Base-by-base conservation (phyloP, 345 rosid genomes). In the Aquilaria yunnanensis region DNA sequence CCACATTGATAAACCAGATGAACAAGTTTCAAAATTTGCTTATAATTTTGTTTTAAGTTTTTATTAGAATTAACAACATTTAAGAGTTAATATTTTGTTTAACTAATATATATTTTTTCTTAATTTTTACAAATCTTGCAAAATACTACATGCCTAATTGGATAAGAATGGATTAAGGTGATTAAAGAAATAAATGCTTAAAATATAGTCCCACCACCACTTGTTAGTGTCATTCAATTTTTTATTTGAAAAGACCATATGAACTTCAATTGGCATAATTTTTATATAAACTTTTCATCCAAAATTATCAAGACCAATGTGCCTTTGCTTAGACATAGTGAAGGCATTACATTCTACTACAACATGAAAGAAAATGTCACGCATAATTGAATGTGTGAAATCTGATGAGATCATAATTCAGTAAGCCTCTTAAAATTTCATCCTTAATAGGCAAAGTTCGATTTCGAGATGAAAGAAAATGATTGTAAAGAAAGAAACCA, bases 361-460 rank as follows among this genome's bases (percentile, higher is more conserved):
- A 85, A 72, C 87, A 85, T 3, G 90, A 84, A 51, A 84, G 74
- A 70, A 84, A 84, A 69, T 84, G 89, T 23, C 89, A 79, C 0
- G 86, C 86, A 76, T 85, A 85, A 71, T 85, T 85, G 73, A 85
- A 85, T 14, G 90, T 85, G 30, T 85, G 90, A 74, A 85, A 85
- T 53, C 87, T 87, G 67, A 85, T 73, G 53, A 85, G 76, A 73
- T 85, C 90, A 51, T 85, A 76, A 43, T 85, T 85, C 54, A 85
- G 76, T 63, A 85, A 63, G 53, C 85, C 87, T 64, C 77, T 80
- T 65, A 85, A 63, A 61, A 85, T 80, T 43, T 82, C 85, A 71
- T 80, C 85, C 52, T 87, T 70, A 32, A 85, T 87, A 31, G 90
- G 83, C 62, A 82, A 66, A 2, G 86, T 85, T 43, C 85, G 73